These are phyloP conservation scores for Claviceps sorghi DNA, from an alignment of 2,329 filamentous ascomycete species.

Conservation along the genomic window DNA sequence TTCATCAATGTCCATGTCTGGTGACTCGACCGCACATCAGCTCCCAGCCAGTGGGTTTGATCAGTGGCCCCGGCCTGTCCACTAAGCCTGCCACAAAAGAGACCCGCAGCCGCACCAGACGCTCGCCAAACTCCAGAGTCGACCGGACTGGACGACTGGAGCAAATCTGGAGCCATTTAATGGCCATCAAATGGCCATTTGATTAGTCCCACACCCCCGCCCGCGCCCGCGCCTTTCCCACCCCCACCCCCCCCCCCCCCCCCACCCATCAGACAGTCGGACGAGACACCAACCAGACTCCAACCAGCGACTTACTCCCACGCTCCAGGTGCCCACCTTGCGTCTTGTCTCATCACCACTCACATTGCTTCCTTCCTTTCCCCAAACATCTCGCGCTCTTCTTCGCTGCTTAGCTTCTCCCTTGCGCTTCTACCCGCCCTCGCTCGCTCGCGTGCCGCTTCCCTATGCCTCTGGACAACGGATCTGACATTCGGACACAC, in stretches of 20 bases:
- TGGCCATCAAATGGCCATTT: background rate
- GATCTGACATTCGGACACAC: background rate
- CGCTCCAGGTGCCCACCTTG: conserved; percentile 3
- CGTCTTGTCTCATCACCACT: conserved; percentile 8
- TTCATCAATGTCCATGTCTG: background rate
- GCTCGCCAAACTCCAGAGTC: background rate
- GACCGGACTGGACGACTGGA: background rate
- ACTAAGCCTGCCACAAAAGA: background rate
- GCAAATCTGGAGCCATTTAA: background rate
- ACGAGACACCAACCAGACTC: background rate
- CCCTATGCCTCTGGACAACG: conserved; percentile 1
- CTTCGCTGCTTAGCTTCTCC: background rate
- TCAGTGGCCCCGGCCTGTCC: no score
- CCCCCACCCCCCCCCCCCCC: background rate
- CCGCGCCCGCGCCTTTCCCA: background rate
- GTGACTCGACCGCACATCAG: background rate
- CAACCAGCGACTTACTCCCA: background rate
- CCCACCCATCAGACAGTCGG: background rate
- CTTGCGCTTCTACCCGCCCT: background rate
- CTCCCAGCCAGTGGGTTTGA: background rate
- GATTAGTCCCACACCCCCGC: background rate
- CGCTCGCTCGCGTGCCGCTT: background rate
- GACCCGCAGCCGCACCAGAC: background rate
- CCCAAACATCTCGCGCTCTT: conserved; percentile 3
- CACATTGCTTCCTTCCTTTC: conserved; percentile 1